Evolutionary conservation across 139 green algal species (phyloP).

Genomic region (Chlamydomonas applanata): DNA sequence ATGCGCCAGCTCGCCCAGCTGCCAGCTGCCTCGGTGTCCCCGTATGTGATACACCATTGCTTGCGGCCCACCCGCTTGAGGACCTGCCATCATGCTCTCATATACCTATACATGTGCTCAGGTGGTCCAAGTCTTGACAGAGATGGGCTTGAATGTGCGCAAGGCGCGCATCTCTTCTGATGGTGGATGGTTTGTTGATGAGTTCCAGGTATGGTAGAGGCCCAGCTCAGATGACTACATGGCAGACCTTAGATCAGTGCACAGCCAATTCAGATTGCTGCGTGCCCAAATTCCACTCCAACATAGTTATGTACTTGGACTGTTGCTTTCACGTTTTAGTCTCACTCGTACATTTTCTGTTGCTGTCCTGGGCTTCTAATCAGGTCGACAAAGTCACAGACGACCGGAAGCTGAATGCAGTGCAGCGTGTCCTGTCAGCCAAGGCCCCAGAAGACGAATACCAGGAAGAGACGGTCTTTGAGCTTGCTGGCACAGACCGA

Average conservation of each 20-base stretch:
- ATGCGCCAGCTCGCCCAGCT: neutral
- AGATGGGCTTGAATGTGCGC: constrained; percentile 83
- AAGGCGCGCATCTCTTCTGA: constrained; percentile 85
- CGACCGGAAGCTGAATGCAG: neutral
- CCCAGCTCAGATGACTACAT: too few species aligned
- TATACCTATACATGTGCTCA: neutral
- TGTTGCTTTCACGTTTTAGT: too few species aligned
- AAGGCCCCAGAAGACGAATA: neutral
- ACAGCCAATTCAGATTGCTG: too few species aligned
- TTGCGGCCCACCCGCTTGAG: neutral
- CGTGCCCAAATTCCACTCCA: too few species aligned
- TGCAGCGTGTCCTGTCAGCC: constrained; percentile 3
- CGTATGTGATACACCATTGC: neutral
- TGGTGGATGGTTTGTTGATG: constrained; percentile 96
- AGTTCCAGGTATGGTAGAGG: constrained; percentile 21
- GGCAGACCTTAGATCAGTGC: too few species aligned
- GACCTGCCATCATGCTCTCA: neutral
- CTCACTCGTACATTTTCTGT: too few species aligned
- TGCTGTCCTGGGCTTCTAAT: too few species aligned
- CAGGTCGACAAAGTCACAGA: too few species aligned
- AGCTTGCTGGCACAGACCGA: constrained; percentile 81
- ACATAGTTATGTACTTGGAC: too few species aligned
- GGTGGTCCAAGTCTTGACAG: constrained; percentile 92
- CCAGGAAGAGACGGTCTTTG: constrained; percentile 72
- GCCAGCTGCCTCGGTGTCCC: neutral